Evolutionary conservation across 306 rosid species (phyloP), one percentile per base, ranked within the genome.

Genomic region (Macrotyloma uniflorum): DNA sequence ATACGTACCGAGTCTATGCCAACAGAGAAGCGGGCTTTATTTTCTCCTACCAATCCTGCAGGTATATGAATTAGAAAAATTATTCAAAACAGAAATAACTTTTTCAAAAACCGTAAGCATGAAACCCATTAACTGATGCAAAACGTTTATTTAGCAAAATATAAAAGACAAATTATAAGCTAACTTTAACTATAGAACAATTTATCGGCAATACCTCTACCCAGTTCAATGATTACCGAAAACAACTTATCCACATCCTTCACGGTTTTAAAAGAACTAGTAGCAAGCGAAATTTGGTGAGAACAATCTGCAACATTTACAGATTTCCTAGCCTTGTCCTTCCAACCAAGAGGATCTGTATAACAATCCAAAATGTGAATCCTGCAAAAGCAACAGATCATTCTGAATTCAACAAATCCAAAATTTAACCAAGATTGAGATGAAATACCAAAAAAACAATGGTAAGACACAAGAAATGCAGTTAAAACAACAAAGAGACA

Each of bases 321-420:
- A 76, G 89, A 65, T 74, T 83, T 85, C 78, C 65, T 42, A 28
- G 78, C 70, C 76, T 68, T 85, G 19, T 89, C 89, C 81, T 90
- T 95, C 98, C 98, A 95, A 74, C 95, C 98, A 66, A 92, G 97
- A 82, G 98, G 97, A 85, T 94, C 98, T 3, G 97, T 84, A 83
- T 90, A 94, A 87, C 97, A 94, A 87, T 94, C 98, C 89, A 95
- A 88, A 82, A 95, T 79, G 67, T 67, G 91, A 87, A 95, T 80
- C 97, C 98, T 91, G 91, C 64, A 87, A 83, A 18, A 54, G n/a
- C 6, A 74, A 64, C 75, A 72, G 10, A 59, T 15, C 55, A 47
- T 40, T 77, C 38, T 6, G 6, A 62, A 19, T 36, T 19, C 4
- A 61, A 61, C 0, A 69, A 72, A 65, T 8, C 30, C 5, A 26